These are phyloP conservation scores for Inga laurina DNA, from an alignment of 306 rosid species.

Conservation along the genomic window DNA sequence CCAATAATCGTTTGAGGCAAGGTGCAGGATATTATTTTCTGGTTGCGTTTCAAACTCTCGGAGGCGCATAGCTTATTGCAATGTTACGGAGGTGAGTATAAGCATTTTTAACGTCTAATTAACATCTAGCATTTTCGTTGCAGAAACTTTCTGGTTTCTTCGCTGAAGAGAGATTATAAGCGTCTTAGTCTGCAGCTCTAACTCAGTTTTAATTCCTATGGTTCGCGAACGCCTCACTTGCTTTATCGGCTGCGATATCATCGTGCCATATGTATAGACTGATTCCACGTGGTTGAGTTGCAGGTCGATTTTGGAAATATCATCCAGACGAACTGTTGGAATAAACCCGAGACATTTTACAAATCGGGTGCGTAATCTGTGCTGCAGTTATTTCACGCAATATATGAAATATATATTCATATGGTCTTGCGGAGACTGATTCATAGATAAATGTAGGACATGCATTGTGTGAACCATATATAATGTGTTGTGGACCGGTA, in stretches of 20 bases:
- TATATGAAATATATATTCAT: constrained; percentile 7
- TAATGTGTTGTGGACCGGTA: constrained; percentile 14
- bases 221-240: background rate
- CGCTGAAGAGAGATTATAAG: background rate
- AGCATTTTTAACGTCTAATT: background rate
- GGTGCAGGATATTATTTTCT: background rate
- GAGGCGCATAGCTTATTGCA: constrained; percentile 26
- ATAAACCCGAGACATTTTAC: constrained; percentile 59
- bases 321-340: constrained; percentile 54
- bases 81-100: constrained; percentile 59
- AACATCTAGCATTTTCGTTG: background rate
- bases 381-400: background rate
- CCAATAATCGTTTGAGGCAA: constrained; percentile 14
- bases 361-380: constrained; percentile 49
- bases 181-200: background rate
- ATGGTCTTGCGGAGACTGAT: background rate
- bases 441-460: background rate
- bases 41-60: background rate
- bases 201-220: background rate
- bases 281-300: constrained; percentile 19
- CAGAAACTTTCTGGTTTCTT: constrained; percentile 9
- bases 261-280: constrained; percentile 22
- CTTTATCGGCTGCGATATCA: background rate
- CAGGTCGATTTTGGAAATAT: constrained; percentile 74
- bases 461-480: background rate